phyloP scores from a whole-genome alignment of 352 stramenopile species.

The Globisporangium nagaii region DNA sequence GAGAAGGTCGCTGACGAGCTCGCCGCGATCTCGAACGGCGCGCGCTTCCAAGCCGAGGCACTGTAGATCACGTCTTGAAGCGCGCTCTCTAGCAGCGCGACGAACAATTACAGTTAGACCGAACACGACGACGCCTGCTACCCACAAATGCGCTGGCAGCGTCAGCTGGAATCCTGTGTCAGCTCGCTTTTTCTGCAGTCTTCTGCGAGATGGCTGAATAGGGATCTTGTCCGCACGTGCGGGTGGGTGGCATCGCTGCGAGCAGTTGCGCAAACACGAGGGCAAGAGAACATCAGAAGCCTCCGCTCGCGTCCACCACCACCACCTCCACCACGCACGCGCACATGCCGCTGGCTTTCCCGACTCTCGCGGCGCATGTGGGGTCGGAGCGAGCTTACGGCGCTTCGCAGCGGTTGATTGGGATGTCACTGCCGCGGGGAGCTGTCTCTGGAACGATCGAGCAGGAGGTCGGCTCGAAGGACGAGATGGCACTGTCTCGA shows the following conservation, averaged over 20 bases:
- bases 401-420: not conserved
- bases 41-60: constrained; percentile 10
- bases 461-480: not conserved
- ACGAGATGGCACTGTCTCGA: not conserved
- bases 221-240: too few relatives aligned
- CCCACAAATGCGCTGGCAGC: too few relatives aligned
- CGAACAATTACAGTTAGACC: too few relatives aligned
- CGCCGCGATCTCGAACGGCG: constrained; percentile 16
- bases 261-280: not conserved
- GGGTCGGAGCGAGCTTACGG: not conserved
- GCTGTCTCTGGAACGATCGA: not conserved
- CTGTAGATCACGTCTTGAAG: too few relatives aligned
- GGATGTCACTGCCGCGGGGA: not conserved
- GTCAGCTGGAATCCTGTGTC: too few relatives aligned
- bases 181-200: too few relatives aligned
- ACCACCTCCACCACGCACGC: not conserved
- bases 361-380: too few relatives aligned
- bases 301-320: too few relatives aligned
- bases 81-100: too few relatives aligned
- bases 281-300: not conserved
- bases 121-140: too few relatives aligned
- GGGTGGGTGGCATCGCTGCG: too few relatives aligned
- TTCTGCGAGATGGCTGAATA: too few relatives aligned
- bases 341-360: not conserved
- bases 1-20: constrained; percentile 48